phyloP scores from a whole-genome alignment of 1,139 yeast genomes.

The Zygosaccharomyces sapae region DNA sequence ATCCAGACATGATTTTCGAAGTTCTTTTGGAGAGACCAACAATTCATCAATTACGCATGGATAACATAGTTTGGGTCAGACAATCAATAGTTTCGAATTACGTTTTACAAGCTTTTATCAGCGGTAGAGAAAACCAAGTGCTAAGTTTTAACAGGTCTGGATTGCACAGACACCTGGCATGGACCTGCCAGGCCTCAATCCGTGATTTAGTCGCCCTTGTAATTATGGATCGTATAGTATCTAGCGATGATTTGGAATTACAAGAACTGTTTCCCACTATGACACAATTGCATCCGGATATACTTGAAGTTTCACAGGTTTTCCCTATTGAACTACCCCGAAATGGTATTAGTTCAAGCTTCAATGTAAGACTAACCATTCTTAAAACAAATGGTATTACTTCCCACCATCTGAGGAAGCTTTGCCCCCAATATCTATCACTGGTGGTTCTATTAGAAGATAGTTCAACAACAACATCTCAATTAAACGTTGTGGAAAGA shows the following conservation, averaged over 20 bases:
- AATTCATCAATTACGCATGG: slow-evolving; percentile 19
- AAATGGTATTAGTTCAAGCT: slow-evolving; percentile 12
- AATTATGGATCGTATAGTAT: slow-evolving; percentile 24
- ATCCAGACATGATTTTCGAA: slow-evolving; percentile 24
- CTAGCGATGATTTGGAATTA: slow-evolving; percentile 24
- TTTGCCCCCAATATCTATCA: slow-evolving; percentile 18
- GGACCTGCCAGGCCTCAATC: slow-evolving; percentile 32
- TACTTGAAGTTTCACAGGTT: slow-evolving; percentile 24
- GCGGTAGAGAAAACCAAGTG: slow-evolving; percentile 8
- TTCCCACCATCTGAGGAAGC: slow-evolving; percentile 16
- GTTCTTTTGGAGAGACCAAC: slow-evolving; percentile 5
- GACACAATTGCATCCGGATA: slow-evolving; percentile 19
- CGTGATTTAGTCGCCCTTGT: slow-evolving; percentile 26
- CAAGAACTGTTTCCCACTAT: slow-evolving; percentile 27
- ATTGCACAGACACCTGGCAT: slow-evolving; percentile 29
- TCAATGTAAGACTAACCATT: slow-evolving; percentile 18
- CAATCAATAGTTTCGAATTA: slow-evolving; percentile 30
- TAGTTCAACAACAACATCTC: slow-evolving; percentile 3
- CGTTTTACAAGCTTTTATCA: slow-evolving; percentile 18
- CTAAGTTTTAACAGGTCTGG: slow-evolving; percentile 32
- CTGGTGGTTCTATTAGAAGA: slow-evolving; percentile 13
- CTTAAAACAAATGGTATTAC: slow-evolving; percentile 21
- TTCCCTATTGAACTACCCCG: slow-evolving; percentile 12
- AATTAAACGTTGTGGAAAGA: slow-evolving; percentile 5
- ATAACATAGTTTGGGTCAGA: slow-evolving; percentile 33